Conservation (phyloP, 2,329 filamentous ascomycete species). For the Fusarium ambrosium region DNA sequence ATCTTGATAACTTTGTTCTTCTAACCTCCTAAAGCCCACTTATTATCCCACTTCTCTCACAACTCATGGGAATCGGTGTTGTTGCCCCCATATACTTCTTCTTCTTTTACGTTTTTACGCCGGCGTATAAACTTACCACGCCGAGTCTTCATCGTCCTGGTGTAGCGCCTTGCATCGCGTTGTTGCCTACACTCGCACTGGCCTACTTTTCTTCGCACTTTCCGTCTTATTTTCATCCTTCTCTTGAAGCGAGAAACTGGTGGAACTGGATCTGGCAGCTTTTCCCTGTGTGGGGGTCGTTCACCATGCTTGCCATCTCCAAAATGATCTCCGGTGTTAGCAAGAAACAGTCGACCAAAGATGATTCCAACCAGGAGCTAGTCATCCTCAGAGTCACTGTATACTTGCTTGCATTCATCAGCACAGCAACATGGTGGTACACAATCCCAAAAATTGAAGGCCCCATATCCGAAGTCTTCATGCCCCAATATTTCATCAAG, state of each 20-base stretch:
- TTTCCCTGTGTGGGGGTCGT: conserved; percentile 45
- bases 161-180: conserved; percentile 15
- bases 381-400: conserved; percentile 13
- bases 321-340: not conserved
- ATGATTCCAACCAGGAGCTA: not conserved
- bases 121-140: conserved; percentile 27
- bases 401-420: conserved; percentile 1
- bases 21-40: conserved; percentile 32
- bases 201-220: conserved; percentile 40
- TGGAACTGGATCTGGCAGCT: conserved; percentile 52
- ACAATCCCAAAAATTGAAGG: conserved; percentile 8
- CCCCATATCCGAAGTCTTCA: conserved; percentile 30
- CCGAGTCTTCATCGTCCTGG: conserved; percentile 22
- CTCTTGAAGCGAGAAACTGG: conserved; percentile 44
- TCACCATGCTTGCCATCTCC: conserved; percentile 30
- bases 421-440: conserved; percentile 40
- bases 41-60: conserved; percentile 36
- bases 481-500: conserved; percentile 42
- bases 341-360: rapidly evolving
- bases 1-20: too few relatives aligned
- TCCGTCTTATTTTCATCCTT: conserved; percentile 36
- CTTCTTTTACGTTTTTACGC: conserved; percentile 35
- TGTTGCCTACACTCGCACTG: conserved; percentile 37
- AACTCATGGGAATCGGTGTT: conserved; percentile 41
- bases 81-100: conserved; percentile 45